These are phyloP conservation scores for Scalesia atractyloides DNA, from an alignment of 129 eudicot genomes.

Conservation along the genomic window DNA sequence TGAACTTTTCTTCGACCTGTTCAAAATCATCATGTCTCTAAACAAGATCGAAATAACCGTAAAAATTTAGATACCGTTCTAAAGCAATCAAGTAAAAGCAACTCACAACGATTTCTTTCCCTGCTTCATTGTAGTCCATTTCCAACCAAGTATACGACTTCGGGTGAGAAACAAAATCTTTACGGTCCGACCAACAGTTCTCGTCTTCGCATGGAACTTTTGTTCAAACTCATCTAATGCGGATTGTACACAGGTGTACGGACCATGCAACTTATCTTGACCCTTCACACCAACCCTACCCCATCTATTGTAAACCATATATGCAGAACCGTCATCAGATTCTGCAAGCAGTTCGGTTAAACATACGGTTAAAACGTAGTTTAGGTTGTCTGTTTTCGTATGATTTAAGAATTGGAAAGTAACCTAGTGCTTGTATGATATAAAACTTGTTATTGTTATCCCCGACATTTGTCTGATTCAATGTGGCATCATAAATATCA, in stretches of 20 bases:
- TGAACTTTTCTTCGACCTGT: constrained; percentile 44
- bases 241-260: constrained; percentile 49
- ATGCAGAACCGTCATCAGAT: constrained; percentile 72
- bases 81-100: constrained; percentile 15
- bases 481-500: constrained; percentile 84
- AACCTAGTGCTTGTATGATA: constrained; percentile 89
- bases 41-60: background rate
- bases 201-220: constrained; percentile 85
- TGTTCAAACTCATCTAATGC: constrained; percentile 77
- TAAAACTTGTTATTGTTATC: constrained; percentile 93
- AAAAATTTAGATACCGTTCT: constrained; percentile 11
- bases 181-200: constrained; percentile 72
- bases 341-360: constrained; percentile 50
- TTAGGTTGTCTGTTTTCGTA: background rate
- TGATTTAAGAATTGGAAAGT: background rate
- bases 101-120: constrained; percentile 57
- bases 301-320: constrained; percentile 91
- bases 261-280: constrained; percentile 84
- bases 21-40: constrained; percentile 11
- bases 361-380: background rate
- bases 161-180: constrained; percentile 60
- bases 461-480: constrained; percentile 96
- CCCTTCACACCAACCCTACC: constrained; percentile 98
- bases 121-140: constrained; percentile 80
- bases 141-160: constrained; percentile 88